These are phyloP conservation scores for Ogataea nitratoaversa DNA, from an alignment of 805 yeast species.

Conservation along the genomic window DNA sequence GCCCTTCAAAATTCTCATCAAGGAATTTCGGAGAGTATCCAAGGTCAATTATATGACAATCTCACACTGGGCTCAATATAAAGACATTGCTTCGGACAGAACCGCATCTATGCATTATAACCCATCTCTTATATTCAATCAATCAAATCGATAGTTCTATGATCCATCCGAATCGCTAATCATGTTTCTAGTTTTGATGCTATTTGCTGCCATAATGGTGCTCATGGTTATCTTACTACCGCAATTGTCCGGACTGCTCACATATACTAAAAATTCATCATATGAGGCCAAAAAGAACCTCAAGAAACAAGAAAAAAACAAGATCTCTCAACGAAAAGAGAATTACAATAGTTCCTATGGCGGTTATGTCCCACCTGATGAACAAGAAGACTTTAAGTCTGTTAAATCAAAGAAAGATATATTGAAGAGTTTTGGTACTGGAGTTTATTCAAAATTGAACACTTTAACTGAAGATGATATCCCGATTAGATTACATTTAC, in stretches of 20 bases:
- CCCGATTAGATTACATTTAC: constrained; percentile 26
- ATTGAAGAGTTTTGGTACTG: constrained; percentile 16
- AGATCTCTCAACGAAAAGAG: background rate
- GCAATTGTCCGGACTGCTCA: constrained; percentile 24
- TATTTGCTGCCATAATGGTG: constrained; percentile 19
- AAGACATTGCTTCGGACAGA: too few relatives aligned
- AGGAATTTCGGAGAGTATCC: too few relatives aligned
- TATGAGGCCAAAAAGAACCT: constrained; percentile 15
- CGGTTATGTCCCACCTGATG: constrained; percentile 32
- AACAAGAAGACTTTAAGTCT: constrained; percentile 9
- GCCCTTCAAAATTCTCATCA: too few relatives aligned
- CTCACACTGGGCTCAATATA: too few relatives aligned
- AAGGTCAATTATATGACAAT: too few relatives aligned
- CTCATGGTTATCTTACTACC: constrained; percentile 23
- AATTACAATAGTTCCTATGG: constrained; percentile 5
- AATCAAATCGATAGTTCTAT: too few relatives aligned
- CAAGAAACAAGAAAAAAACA: constrained; percentile 6
- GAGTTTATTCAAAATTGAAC: constrained; percentile 23
- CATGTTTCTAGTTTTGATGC: constrained; percentile 15
- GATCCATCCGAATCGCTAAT: too few relatives aligned
- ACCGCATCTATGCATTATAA: too few relatives aligned
- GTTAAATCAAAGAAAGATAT: background rate
- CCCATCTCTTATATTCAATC: background rate
- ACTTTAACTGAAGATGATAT: constrained; percentile 25
- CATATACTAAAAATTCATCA: constrained; percentile 25